phyloP scores from a whole-genome alignment of 192 early-diverging fungal species.

The Gamsiella multidivaricata region DNA sequence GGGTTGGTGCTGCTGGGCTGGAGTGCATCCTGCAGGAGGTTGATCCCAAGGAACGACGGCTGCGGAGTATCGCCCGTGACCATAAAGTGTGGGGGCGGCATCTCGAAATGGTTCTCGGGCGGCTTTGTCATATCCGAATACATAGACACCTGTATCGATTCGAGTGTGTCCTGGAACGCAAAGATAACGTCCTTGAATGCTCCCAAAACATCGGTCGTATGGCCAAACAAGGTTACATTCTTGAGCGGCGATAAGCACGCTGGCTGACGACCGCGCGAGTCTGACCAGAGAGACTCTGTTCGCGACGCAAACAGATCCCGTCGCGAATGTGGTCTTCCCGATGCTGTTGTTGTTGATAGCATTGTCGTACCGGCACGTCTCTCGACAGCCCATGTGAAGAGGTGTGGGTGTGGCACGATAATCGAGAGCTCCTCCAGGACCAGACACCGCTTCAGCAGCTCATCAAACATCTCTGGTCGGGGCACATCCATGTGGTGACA shows the following conservation, averaged over 20 bases:
- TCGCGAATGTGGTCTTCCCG: neutral
- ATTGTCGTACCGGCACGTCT: neutral
- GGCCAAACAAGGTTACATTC: slow-evolving; percentile 36
- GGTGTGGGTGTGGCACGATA: slow-evolving; percentile 31
- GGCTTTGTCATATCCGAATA: slow-evolving; percentile 31
- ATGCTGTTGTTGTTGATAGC: neutral
- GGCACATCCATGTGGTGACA: slow-evolving; percentile 44
- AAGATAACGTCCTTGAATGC: slow-evolving; percentile 37
- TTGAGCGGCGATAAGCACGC: slow-evolving; percentile 19
- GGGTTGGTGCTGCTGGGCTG: neutral
- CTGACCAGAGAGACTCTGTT: neutral
- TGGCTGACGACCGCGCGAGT: neutral
- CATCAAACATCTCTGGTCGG: slow-evolving; percentile 26
- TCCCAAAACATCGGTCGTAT: slow-evolving; percentile 21
- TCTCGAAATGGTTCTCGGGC: slow-evolving; percentile 5
- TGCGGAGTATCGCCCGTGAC: slow-evolving; percentile 1
- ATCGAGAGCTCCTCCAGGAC: slow-evolving; percentile 44
- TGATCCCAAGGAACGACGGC: slow-evolving; percentile 10
- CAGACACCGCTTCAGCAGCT: slow-evolving; percentile 23
- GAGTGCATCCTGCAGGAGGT: neutral
- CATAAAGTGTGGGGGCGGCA: slow-evolving; percentile 14
- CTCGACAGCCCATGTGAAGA: slow-evolving; percentile 27
- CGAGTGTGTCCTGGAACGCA: slow-evolving; percentile 38
- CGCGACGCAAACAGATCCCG: neutral
- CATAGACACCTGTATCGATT: slow-evolving; percentile 37